These are phyloP conservation scores for Aspergillus affinis DNA, from an alignment of 495 filamentous ascomycete genomes.

Conservation along the genomic window DNA sequence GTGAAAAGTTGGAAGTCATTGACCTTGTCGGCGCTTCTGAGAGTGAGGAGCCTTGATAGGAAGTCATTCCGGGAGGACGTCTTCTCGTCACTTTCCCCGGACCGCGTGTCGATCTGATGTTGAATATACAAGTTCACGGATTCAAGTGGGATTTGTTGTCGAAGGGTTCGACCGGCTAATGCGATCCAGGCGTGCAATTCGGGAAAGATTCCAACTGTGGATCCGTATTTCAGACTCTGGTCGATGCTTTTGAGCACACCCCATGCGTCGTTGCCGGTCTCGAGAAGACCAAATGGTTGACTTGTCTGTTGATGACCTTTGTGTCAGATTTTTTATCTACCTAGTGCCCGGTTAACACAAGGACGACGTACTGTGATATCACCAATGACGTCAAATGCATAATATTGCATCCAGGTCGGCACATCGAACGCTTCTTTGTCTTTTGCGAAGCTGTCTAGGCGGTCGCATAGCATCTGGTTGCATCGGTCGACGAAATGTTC, in stretches of 20 bases:
- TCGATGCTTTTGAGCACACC: slow-evolving; percentile 3
- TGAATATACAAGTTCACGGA: not conserved
- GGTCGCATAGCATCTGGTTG: slow-evolving; percentile 34
- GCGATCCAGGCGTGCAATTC: slow-evolving; percentile 8
- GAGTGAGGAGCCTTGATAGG: not conserved
- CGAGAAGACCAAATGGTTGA: slow-evolving; percentile 4
- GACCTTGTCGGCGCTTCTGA: not conserved
- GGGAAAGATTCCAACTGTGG: slow-evolving; percentile 2
- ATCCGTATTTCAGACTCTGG: slow-evolving; percentile 3
- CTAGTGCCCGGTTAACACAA: no score
- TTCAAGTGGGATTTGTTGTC: not conserved
- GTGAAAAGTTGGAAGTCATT: slow-evolving; percentile 1
- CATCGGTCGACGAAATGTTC: slow-evolving; percentile 48
- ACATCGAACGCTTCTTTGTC: slow-evolving; percentile 55
- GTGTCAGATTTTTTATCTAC: not conserved
- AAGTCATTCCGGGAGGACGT: not conserved
- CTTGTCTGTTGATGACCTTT: not conserved
- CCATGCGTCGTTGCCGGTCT: not conserved
- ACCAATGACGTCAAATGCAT: slow-evolving; percentile 57
- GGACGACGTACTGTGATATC: slow-evolving; percentile 46
- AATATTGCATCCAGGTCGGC: slow-evolving; percentile 51
- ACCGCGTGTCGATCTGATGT: not conserved
- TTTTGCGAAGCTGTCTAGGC: slow-evolving; percentile 45
- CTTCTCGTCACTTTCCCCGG: not conserved
- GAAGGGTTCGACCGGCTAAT: not conserved